These are phyloP conservation scores for Neurospora sp. DNA, from an alignment of 495 filamentous ascomycete genomes.

Conservation along the genomic window DNA sequence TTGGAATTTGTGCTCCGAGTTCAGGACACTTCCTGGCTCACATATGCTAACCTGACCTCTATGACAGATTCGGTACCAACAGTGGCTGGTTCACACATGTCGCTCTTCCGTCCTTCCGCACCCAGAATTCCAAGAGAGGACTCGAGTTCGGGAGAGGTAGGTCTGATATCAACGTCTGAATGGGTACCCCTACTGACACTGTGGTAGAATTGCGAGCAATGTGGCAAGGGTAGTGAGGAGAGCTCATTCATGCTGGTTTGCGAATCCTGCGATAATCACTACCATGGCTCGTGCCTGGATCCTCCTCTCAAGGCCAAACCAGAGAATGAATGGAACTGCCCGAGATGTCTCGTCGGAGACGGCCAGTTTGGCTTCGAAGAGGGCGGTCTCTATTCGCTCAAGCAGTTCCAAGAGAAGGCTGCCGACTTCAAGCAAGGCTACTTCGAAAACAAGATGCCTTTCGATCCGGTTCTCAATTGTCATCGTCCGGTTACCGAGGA, in stretches of 20 bases:
- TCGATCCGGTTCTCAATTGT: slow-evolving; percentile 73
- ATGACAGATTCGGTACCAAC: slow-evolving; percentile 70
- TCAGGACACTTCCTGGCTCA: not conserved
- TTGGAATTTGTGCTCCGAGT: not conserved
- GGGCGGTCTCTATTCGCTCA: slow-evolving; percentile 88
- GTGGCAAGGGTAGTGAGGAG: slow-evolving; percentile 66
- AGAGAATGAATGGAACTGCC: slow-evolving; percentile 93
- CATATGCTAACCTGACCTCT: not conserved
- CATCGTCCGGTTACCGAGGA: slow-evolving; percentile 80
- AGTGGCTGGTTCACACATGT: slow-evolving; percentile 95
- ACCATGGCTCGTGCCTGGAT: slow-evolving; percentile 83
- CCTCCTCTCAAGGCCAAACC: slow-evolving; percentile 69
- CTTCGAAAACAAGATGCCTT: slow-evolving; percentile 84
- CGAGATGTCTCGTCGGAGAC: slow-evolving; percentile 89
- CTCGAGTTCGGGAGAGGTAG: slow-evolving; percentile 67
- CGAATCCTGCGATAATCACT: slow-evolving; percentile 84
- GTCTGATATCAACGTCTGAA: not conserved
- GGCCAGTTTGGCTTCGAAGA: slow-evolving; percentile 98
- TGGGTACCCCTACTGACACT: slow-evolving; percentile 14
- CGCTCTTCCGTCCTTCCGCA: slow-evolving; percentile 71
- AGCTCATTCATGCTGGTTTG: slow-evolving; percentile 60
- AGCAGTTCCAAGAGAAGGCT: slow-evolving; percentile 94
- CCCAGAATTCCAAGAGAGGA: slow-evolving; percentile 62
- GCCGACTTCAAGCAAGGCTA: slow-evolving; percentile 88
- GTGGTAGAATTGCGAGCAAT: slow-evolving; percentile 72